Evolutionary conservation across 2,329 filamentous ascomycete species (phyloP), one percentile per base, ranked within the genome.

Genomic region (Colletotrichum liaoningense): DNA sequence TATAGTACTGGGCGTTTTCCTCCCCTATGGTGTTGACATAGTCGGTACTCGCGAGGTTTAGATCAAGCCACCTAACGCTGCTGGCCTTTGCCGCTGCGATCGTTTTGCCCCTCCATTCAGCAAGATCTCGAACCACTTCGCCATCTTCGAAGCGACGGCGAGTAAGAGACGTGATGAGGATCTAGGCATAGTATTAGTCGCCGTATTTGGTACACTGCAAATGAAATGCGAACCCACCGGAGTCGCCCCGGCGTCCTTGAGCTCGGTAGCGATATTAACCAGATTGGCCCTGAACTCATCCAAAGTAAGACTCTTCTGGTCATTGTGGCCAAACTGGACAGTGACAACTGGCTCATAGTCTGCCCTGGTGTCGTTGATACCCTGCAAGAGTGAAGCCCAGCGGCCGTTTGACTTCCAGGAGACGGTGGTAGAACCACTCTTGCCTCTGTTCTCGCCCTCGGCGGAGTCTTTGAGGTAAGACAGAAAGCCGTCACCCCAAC

Each of bases 391-490:
- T 0, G 82, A 82, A 0, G 75, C 80, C 90, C 90, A 92, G 67
- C 88, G 82, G 0, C 89, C 88, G 1, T 85, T 84, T 0, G 80
- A 80, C 4, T 86, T 82, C 77, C 89, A 92, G 0, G 87, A 88
- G 3, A 85, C 86, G 0, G 90, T 92, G 1, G 89, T 91, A 1
- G 86, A 85, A 5, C 88, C 89, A 74, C 88, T 88, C 76, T 89
- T 86, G 3, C 86, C 91, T 46, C 86, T 84, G 76, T 93, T 92
- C 38, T 84, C 79, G 2, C 90, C 90, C 46, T 81, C 16, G 2
- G 38, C 14, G 14, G 14, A 5, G 38, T 42, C 38, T 42, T 42
- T 42, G 38, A 16, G 38, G 38, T 42, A 42, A 16, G 38, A 42
- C 14, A 42, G 14, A 7, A 42, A 42, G 16, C 38, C 38, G 14